These are phyloP conservation scores for Naganishia randhawae DNA, from an alignment of 768 basidiomycete genomes.

Conservation along the genomic window DNA sequence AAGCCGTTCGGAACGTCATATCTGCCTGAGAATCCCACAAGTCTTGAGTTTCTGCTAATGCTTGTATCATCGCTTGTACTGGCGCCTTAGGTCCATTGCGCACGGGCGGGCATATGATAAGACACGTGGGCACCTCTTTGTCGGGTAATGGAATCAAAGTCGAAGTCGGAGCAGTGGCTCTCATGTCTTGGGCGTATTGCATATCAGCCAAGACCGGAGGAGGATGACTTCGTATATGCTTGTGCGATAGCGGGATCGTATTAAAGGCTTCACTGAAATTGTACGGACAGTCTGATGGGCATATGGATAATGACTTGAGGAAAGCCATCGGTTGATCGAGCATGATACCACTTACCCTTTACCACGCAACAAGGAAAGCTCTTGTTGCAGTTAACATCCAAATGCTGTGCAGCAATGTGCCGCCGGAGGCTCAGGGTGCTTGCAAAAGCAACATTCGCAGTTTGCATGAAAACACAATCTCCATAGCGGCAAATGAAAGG, in stretches of 20 bases:
- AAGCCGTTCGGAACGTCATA: constrained; percentile 18
- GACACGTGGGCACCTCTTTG: neutral
- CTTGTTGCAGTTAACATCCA: constrained; percentile 6
- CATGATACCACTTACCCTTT: neutral
- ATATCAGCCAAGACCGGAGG: neutral
- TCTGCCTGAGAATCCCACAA: constrained; percentile 9
- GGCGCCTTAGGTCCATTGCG: constrained; percentile 6
- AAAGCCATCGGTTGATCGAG: too few species aligned
- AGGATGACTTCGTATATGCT: neutral
- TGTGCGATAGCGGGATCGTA: neutral
- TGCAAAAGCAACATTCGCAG: neutral
- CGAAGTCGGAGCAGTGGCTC: neutral
- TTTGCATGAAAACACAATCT: neutral
- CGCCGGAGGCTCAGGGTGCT: neutral
- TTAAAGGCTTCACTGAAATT: constrained; percentile 2
- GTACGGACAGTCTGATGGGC: constrained; percentile 4
- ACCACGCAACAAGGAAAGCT: constrained; percentile 13
- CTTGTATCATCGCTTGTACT: neutral
- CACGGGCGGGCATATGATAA: constrained; percentile 6
- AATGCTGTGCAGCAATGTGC: neutral
- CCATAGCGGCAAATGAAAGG: constrained; percentile 12
- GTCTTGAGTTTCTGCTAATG: constrained; percentile 4
- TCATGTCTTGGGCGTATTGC: neutral
- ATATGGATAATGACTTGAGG: neutral
- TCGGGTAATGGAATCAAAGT: neutral